Evolutionary conservation across 345 rosid genomes (phyloP).

Genomic region (Rhodomyrtus tomentosa): DNA sequence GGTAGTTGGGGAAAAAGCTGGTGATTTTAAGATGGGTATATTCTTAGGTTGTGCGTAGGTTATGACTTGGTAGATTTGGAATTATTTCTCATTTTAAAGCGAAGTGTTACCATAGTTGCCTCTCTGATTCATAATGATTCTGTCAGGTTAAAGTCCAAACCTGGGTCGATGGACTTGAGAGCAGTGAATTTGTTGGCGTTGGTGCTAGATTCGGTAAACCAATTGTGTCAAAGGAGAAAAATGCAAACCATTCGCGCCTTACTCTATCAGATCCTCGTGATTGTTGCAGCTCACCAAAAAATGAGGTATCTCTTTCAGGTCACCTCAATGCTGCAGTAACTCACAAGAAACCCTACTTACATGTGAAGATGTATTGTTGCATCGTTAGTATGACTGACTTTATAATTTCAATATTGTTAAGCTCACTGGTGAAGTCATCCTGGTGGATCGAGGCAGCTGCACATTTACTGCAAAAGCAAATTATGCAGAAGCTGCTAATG

Average conservation of each 20-base stretch:
- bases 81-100: background rate
- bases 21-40: background rate
- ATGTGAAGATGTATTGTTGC: background rate
- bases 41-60: background rate
- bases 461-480: slow-evolving; percentile 83
- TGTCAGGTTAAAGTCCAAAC: slow-evolving; percentile 95
- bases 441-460: slow-evolving; percentile 93
- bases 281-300: slow-evolving; percentile 56
- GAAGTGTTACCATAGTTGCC: background rate
- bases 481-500: slow-evolving; percentile 81
- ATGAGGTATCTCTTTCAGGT: slow-evolving; percentile 38
- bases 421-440: slow-evolving; percentile 67
- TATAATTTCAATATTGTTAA: slow-evolving; percentile 18
- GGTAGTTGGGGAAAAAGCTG: background rate
- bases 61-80: background rate
- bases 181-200: slow-evolving; percentile 86
- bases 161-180: slow-evolving; percentile 69
- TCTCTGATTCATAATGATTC: background rate
- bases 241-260: slow-evolving; percentile 65
- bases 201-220: slow-evolving; percentile 89
- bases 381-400: background rate
- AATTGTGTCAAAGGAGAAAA: slow-evolving; percentile 90
- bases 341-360: background rate
- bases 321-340: background rate
- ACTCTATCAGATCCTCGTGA: slow-evolving; percentile 76